Base-by-base conservation (phyloP, 1,284 basidiomycete species). In the Vanrija humicola region DNA sequence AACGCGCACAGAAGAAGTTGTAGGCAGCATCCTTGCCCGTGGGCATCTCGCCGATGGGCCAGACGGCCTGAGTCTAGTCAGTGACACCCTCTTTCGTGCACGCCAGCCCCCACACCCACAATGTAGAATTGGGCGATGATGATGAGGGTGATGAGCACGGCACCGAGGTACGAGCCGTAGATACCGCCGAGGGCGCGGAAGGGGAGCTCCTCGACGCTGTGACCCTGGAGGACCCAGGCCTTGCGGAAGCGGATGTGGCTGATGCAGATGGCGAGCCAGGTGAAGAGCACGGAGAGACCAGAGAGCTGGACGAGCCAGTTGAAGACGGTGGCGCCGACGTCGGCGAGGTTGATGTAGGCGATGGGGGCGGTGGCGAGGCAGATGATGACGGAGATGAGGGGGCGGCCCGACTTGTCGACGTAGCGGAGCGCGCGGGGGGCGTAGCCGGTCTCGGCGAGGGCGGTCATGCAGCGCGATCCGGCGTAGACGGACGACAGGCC, bases 281-380 rank as follows among this genome's bases (percentile, higher is more conserved):
- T 78, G 74, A 82, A 79, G 60, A 82, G 76, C n/a, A 79, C 78
- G 9, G 78, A 77, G 9, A 82, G 75, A 68, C 80, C 80, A 21
- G 76, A 78, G n/a, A 81, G 66, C 43, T 77, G 79, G 29, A 81
- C 65, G 8, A 82, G 70, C 80, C 80, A 80, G 62, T 71, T 54
- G 51, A 69, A 80, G 54, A 77, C 70, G 26, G 47, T 26, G 2
- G 18, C 21, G 12, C 63, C 52, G 34, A 66, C 69, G 14, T 71
- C 69, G 42, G 77, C 56, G 26, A 76, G 75, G 52, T 70, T 67
- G 68, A 77, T 66, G 66, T 77, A 78, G 26, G 75, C 74, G 46
- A 79, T 69, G 15, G 77, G 75, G 16, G 62, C 70, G 45, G 73
- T 77, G 51, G 64, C 56, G 23, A 77, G 53, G 67, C 77, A 63